Evolutionary conservation across 257 asterid genomes (phyloP).

Genomic region (Fraxinus cuspidata): DNA sequence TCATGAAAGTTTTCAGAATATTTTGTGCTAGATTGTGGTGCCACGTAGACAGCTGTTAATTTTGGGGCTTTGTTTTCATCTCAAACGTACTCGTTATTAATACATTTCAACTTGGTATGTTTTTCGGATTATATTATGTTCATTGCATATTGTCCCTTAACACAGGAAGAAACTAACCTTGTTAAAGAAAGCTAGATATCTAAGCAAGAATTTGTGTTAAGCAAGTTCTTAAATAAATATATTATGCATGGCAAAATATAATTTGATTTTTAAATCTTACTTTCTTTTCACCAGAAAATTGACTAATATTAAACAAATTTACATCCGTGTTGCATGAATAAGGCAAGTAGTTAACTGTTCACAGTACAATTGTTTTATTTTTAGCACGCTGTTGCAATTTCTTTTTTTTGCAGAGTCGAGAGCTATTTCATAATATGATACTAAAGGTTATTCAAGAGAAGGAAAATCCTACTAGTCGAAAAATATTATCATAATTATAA

Average conservation of each 20-base stretch:
- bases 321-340: not conserved
- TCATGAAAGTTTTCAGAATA: too few species aligned
- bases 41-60: too few species aligned
- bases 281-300: not conserved
- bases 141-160: too few species aligned
- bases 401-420: not conserved
- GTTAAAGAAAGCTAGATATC: not conserved
- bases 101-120: too few species aligned
- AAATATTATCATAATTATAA: not conserved
- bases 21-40: too few species aligned
- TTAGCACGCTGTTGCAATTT: not conserved
- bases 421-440: not conserved
- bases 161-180: too few species aligned
- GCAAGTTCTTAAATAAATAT: too few species aligned
- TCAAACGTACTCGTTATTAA: too few species aligned
- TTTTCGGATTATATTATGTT: too few species aligned
- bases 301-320: not conserved
- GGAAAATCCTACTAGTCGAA: not conserved
- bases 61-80: too few species aligned
- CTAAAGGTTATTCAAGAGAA: not conserved
- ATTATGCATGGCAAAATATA: not conserved
- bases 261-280: not conserved
- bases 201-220: not conserved
- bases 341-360: not conserved
- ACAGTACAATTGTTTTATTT: not conserved